These are phyloP conservation scores for Talaromyces sp. DNA, from an alignment of 2,329 filamentous ascomycete species.

Conservation along the genomic window DNA sequence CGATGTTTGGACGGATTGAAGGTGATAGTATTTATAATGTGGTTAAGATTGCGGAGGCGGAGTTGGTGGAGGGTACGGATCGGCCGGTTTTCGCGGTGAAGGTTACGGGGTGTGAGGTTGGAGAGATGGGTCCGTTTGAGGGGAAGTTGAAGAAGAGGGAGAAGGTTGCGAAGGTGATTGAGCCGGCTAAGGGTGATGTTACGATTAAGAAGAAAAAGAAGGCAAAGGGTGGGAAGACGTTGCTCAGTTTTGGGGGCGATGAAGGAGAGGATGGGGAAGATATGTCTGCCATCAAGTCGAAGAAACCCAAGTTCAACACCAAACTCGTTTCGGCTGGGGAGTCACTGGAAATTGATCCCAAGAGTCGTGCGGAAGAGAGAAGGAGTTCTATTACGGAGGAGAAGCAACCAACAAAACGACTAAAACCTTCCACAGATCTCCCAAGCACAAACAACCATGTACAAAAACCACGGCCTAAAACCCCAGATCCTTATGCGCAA, in stretches of 20 bases:
- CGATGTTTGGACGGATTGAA: slow-evolving; percentile 85
- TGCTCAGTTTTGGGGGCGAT: slow-evolving; percentile 50
- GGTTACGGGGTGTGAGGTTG: slow-evolving; percentile 55
- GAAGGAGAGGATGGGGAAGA: slow-evolving; percentile 40
- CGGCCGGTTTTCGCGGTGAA: slow-evolving; percentile 82
- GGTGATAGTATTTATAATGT: slow-evolving; percentile 96
- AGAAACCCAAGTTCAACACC: slow-evolving; percentile 52
- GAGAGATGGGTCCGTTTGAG: slow-evolving; percentile 46
- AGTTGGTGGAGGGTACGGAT: slow-evolving; percentile 75
- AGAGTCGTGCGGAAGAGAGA: not conserved
- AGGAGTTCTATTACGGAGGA: not conserved
- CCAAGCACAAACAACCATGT: slow-evolving; percentile 26
- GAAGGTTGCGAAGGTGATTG: slow-evolving; percentile 32
- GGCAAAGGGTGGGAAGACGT: slow-evolving; percentile 43
- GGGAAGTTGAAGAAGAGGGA: slow-evolving; percentile 47
- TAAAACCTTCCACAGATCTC: slow-evolving; percentile 35
- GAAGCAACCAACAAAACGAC: slow-evolving; percentile 30
- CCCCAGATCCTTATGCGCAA: slow-evolving; percentile 44
- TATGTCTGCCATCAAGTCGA: slow-evolving; percentile 32
- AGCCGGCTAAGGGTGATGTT: slow-evolving; percentile 26
- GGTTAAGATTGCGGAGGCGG: slow-evolving; percentile 86
- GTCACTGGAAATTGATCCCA: slow-evolving; percentile 22
- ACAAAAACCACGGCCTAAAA: slow-evolving; percentile 36
- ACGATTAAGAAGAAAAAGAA: slow-evolving; percentile 44
- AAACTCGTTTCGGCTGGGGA: slow-evolving; percentile 41